Evolutionary conservation across 305 asterid species (phyloP).

Genomic region (Rubia peregrina): DNA sequence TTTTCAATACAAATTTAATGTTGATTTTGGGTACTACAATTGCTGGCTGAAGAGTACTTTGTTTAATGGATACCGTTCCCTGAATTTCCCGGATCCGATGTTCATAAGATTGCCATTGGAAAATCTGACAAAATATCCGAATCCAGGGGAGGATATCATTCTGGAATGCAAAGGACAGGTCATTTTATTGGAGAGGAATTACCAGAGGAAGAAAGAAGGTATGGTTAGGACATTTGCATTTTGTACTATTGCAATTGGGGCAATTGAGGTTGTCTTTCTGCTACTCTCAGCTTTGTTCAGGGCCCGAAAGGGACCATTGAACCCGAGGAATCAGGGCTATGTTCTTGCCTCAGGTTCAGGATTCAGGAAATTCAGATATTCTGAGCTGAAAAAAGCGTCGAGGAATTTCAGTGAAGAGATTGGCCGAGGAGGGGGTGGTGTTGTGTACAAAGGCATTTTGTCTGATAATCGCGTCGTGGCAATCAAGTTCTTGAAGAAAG

Average conservation of each 20-base stretch:
- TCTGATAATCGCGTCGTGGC: slow-evolving; percentile 23
- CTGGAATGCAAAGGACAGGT: slow-evolving; percentile 12
- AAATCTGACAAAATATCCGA: neutral
- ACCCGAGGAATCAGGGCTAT: slow-evolving; percentile 14
- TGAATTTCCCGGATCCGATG: slow-evolving; percentile 12
- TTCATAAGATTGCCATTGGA: slow-evolving; percentile 21
- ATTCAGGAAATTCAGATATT: slow-evolving; percentile 25
- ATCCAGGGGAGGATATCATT: neutral
- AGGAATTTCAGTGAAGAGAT: slow-evolving; percentile 26
- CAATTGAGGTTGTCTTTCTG: slow-evolving; percentile 17
- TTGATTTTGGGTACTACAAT: neutral
- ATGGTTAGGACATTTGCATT: slow-evolving; percentile 22
- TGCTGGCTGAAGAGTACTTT: slow-evolving; percentile 21
- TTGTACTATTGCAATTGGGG: slow-evolving; percentile 23
- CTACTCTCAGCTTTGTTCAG: slow-evolving; percentile 11
- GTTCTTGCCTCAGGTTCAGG: slow-evolving; percentile 22
- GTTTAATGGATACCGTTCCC: slow-evolving; percentile 22
- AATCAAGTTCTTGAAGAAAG: slow-evolving; percentile 19
- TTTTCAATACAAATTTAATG: slow-evolving; percentile 17
- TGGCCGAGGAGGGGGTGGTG: slow-evolving; percentile 30
- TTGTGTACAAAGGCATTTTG: slow-evolving; percentile 25
- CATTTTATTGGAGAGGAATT: slow-evolving; percentile 16
- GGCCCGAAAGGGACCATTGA: neutral
- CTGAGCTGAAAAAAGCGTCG: slow-evolving; percentile 28
- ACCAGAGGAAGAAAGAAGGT: slow-evolving; percentile 8